Evolutionary conservation across 192 early-diverging fungal species (phyloP).

Genomic region (Coemansia sp.): DNA sequence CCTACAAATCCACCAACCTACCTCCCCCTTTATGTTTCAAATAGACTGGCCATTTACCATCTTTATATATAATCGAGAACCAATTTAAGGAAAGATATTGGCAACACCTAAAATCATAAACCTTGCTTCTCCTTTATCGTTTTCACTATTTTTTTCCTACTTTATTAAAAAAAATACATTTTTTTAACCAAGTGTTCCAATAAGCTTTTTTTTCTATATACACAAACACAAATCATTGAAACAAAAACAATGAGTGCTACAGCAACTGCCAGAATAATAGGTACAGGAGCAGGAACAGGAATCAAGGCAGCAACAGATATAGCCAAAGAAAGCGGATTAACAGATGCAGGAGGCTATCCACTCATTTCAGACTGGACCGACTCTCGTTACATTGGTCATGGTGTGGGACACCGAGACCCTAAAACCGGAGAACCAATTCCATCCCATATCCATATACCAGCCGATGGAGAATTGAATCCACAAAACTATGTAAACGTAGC

Average conservation of each 20-base stretch:
- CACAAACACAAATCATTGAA: too few relatives aligned
- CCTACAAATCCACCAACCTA: too few relatives aligned
- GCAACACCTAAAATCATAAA: too few relatives aligned
- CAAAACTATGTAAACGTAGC: constrained; percentile 37
- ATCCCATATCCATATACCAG: constrained; percentile 28
- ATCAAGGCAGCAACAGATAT: constrained; percentile 38
- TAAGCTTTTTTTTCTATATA: too few relatives aligned
- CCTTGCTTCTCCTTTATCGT: too few relatives aligned
- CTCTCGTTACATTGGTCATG: constrained; percentile 43
- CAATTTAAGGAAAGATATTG: too few relatives aligned
- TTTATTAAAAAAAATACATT: too few relatives aligned
- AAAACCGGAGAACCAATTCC: constrained; percentile 43
- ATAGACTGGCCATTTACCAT: too few relatives aligned
- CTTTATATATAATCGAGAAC: too few relatives aligned
- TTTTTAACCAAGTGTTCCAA: too few relatives aligned
- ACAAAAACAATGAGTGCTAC: not conserved
- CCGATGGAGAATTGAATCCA: constrained; percentile 47
- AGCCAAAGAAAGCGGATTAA: constrained; percentile 32
- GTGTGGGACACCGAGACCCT: constrained; percentile 45
- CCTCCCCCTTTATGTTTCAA: too few relatives aligned
- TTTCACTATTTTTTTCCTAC: too few relatives aligned
- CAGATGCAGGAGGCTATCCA: constrained; percentile 44
- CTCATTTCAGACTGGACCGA: constrained; percentile 38
- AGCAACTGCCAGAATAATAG: constrained; percentile 17
- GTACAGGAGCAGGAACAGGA: constrained; percentile 46